phyloP scores from a whole-genome alignment of 371 early-diverging fungal genomes.

The Rhizopus sp. region DNA sequence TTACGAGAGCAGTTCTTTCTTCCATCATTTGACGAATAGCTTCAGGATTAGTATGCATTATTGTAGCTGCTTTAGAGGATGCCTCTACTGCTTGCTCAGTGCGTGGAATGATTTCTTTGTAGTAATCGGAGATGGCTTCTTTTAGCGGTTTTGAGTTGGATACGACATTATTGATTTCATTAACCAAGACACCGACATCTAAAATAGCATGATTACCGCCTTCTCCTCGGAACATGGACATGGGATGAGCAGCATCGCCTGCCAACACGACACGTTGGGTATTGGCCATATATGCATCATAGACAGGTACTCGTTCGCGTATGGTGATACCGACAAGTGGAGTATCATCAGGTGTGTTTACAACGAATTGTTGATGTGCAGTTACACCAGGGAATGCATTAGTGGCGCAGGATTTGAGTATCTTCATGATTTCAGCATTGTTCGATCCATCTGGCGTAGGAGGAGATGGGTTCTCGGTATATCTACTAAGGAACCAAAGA shows the following conservation, averaged over 20 bases:
- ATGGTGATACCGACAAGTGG: not conserved
- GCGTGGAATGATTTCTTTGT: conserved; percentile 28
- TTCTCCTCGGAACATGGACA: conserved; percentile 26
- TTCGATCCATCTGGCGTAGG: not conserved
- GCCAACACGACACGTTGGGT: conserved; percentile 5
- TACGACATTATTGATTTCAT: conserved; percentile 12
- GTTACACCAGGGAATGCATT: conserved; percentile 1
- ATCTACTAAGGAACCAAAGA: conserved; percentile 1
- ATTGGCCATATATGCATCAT: not conserved
- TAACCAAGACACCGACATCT: conserved; percentile 23
- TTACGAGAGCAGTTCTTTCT: too few relatives aligned
- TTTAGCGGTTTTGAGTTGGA: conserved; percentile 15
- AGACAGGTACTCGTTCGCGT: conserved; percentile 13
- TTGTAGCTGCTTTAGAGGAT: conserved; percentile 24
- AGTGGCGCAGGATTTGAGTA: conserved; percentile 3
- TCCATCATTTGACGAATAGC: not conserved
- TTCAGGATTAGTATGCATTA: conserved; percentile 1
- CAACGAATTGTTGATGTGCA: not conserved
- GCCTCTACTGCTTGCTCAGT: conserved; percentile 27
- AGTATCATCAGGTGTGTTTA: conserved; percentile 4
- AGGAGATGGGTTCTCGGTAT: not conserved
- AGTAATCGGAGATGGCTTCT: conserved; percentile 25
- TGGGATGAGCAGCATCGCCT: conserved; percentile 23
- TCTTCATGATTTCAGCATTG: conserved; percentile 1
- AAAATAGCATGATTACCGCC: conserved; percentile 39